Conservation (phyloP, 495 filamentous ascomycete species). For the Hypoxylon lenormandii region DNA sequence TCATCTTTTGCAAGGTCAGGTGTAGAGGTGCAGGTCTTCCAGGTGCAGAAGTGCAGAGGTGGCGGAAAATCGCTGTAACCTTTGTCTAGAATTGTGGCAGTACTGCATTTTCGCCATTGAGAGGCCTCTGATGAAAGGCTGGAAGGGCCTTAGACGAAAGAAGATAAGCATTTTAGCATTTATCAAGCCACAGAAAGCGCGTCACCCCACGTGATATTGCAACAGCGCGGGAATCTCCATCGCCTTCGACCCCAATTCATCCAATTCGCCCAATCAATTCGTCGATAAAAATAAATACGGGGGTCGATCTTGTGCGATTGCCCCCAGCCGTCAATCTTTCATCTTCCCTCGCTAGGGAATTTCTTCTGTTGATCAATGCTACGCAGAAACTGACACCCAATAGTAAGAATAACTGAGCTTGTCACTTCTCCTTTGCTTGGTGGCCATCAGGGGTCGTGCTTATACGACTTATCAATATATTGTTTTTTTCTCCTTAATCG, state of each 20-base stretch:
- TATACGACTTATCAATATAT: constrained; percentile 13
- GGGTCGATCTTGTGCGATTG: constrained; percentile 41
- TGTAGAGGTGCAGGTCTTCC: no score
- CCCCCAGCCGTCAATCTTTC: constrained; percentile 39
- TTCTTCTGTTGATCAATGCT: constrained; percentile 43
- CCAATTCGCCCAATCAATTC: constrained; percentile 27
- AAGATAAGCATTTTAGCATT: constrained; percentile 3
- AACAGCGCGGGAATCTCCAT: constrained; percentile 43
- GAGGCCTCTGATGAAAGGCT: no score
- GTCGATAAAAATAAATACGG: constrained; percentile 45
- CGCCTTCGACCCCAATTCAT: constrained; percentile 1
- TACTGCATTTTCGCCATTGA: not conserved
- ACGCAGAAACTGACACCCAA: constrained; percentile 22
- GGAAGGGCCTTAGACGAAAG: not conserved
- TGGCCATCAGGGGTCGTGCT: constrained; percentile 2
- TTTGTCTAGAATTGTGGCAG: not conserved
- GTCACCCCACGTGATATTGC: constrained; percentile 41
- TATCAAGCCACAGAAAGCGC: constrained; percentile 42
- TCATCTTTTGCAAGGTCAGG: no score
- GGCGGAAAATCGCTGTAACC: not conserved
- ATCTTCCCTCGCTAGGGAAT: constrained; percentile 39
- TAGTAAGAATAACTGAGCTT: constrained; percentile 19
- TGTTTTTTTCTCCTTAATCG: not conserved
- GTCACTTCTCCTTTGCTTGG: constrained; percentile 18
- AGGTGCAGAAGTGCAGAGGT: not conserved